A percentile compares a stretch with the other conserved stretches of the same genome.
phyloP scores from a whole-genome alignment of 345 rosid genomes.

The Hevea brasiliensis region DNA sequence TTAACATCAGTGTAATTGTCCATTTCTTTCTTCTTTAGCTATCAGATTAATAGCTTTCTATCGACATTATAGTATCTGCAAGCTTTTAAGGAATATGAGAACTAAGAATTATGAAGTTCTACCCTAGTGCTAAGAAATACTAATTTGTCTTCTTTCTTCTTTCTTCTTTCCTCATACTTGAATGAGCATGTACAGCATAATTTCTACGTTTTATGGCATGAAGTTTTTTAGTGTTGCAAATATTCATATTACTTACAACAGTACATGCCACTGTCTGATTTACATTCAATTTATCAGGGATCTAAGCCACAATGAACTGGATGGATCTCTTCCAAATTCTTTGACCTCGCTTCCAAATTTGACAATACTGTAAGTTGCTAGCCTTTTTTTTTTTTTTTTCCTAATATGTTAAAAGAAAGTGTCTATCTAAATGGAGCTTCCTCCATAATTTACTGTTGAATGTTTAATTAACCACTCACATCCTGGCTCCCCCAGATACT shows the following conservation, averaged over 20 bases:
- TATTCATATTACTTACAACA: neutral
- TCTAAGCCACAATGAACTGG: constrained; percentile 47
- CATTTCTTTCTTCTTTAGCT: neutral
- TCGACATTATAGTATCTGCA: constrained; percentile 5
- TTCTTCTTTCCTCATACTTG: neutral
- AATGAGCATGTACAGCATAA: neutral
- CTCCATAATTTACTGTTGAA: neutral
- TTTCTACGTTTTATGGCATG: neutral
- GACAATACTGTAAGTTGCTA: constrained; percentile 40
- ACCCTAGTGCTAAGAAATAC: neutral
- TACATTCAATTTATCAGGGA: constrained; percentile 44
- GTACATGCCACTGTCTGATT: neutral
- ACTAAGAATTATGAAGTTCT: neutral
- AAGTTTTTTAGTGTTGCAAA: neutral
- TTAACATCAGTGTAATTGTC: constrained; percentile 55
- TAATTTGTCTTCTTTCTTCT: neutral
- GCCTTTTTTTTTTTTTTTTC: no score
- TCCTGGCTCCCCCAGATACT: constrained; percentile 37
- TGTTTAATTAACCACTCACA: constrained; percentile 6
- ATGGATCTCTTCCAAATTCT: constrained; percentile 38
- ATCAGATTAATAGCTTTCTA: neutral
- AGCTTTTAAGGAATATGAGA: neutral
- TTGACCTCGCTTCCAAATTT: constrained; percentile 35
- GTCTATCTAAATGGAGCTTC: neutral
- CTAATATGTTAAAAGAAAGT: neutral